These are phyloP conservation scores for Monilinia polystroma DNA, from an alignment of 2,329 filamentous ascomycete genomes.

Conservation along the genomic window DNA sequence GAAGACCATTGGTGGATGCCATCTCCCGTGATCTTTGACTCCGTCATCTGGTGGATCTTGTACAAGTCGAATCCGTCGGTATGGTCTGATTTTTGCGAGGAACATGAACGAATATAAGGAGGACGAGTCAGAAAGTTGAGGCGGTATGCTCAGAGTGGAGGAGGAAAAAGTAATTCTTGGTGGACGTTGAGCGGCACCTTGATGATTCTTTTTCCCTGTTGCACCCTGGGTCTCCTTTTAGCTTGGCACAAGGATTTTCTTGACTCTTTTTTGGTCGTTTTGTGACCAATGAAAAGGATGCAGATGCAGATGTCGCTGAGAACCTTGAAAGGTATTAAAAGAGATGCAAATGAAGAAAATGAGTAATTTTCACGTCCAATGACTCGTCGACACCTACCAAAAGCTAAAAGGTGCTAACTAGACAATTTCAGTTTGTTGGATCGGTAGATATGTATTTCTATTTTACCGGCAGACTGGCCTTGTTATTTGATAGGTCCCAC, in stretches of 20 bases:
- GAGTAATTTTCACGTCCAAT: too few relatives aligned
- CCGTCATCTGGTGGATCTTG: not conserved
- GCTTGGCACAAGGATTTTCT: not conserved
- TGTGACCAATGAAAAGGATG: not conserved
- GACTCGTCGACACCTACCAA: too few relatives aligned
- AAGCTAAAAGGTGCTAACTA: too few relatives aligned
- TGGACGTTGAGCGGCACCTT: not conserved
- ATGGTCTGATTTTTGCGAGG: not conserved
- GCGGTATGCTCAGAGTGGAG: not conserved
- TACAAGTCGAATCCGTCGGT: not conserved
- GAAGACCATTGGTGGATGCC: not conserved
- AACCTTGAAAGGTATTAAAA: too few relatives aligned
- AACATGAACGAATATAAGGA: not conserved
- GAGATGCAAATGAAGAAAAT: too few relatives aligned
- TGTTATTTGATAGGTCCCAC: constrained; percentile 14
- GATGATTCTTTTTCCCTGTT: too few relatives aligned
- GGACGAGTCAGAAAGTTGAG: constrained; percentile 2
- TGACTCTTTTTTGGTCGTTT: not conserved
- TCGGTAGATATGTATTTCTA: not conserved
- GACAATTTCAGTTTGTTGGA: too few relatives aligned
- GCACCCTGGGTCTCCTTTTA: too few relatives aligned
- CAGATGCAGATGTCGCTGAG: too few relatives aligned
- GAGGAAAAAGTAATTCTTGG: not conserved
- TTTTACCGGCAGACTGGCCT: constrained; percentile 15
- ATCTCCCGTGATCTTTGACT: not conserved